Evolutionary conservation across 306 rosid genomes (phyloP).

Genomic region (Dryas octopetala): DNA sequence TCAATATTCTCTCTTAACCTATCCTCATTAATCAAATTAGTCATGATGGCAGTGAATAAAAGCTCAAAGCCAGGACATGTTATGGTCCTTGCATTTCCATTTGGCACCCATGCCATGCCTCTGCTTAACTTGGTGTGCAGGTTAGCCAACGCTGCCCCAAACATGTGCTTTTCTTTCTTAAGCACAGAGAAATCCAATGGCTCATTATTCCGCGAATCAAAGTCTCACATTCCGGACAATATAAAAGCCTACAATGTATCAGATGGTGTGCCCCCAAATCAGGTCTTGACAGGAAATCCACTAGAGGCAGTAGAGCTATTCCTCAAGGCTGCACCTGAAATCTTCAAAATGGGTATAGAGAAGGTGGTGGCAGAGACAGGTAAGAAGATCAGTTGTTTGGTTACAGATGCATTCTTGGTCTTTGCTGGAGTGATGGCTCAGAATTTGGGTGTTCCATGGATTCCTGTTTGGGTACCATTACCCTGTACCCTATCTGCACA

Average conservation of each 20-base stretch:
- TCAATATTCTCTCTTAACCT: background rate
- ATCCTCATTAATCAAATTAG: background rate
- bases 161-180: slow-evolving; percentile 35
- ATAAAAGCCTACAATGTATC: slow-evolving; percentile 24
- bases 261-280: slow-evolving; percentile 33
- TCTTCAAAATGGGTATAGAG: slow-evolving; percentile 24
- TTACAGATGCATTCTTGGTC: slow-evolving; percentile 14
- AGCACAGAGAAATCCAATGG: slow-evolving; percentile 21
- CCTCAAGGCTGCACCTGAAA: slow-evolving; percentile 31
- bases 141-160: slow-evolving; percentile 36
- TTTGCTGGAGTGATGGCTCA: slow-evolving; percentile 30
- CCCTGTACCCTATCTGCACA: slow-evolving; percentile 36
- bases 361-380: slow-evolving; percentile 22
- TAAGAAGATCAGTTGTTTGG: slow-evolving; percentile 29
- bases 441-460: slow-evolving; percentile 43
- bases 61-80: slow-evolving; percentile 15
- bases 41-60: background rate
- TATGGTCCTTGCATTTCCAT: slow-evolving; percentile 35
- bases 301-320: slow-evolving; percentile 28
- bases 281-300: slow-evolving; percentile 6
- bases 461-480: slow-evolving; percentile 36
- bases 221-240: slow-evolving; percentile 4
- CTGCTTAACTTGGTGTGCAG: slow-evolving; percentile 24
- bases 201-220: background rate
- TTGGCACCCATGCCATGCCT: slow-evolving; percentile 28